phyloP scores from a whole-genome alignment of 1,139 yeast species.

The Lodderomyces beijingensis region DNA sequence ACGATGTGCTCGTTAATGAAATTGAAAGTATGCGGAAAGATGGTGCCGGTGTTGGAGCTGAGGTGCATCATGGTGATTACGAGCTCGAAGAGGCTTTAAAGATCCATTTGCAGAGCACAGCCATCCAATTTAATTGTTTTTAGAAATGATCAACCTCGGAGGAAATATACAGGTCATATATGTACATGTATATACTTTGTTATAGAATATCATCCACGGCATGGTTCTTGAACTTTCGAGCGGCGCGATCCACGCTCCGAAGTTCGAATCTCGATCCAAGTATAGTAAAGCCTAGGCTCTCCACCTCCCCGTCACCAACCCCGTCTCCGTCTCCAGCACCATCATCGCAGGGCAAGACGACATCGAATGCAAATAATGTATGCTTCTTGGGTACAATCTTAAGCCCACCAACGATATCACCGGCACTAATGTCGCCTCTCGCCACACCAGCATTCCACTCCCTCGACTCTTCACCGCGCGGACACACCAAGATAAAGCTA shows the following conservation, averaged over 20 bases:
- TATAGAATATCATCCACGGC: conserved; percentile 53
- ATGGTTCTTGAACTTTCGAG: conserved; percentile 80
- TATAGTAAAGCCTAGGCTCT: conserved; percentile 55
- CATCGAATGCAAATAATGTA: conserved; percentile 52
- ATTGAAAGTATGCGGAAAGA: conserved; percentile 27
- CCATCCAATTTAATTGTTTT: conserved; percentile 5
- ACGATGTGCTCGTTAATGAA: conserved; percentile 30
- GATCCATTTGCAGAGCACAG: conserved; percentile 14
- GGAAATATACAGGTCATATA: too few relatives aligned
- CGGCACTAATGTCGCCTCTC: conserved; percentile 15
- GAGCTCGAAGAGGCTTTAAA: conserved; percentile 27
- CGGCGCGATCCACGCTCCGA: conserved; percentile 77
- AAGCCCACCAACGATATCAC: conserved; percentile 47
- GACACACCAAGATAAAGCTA: conserved; percentile 61
- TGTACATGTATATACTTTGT: neutral
- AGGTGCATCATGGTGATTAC: conserved; percentile 25
- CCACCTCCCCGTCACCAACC: conserved; percentile 9
- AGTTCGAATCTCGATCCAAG: conserved; percentile 78
- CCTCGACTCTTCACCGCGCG: conserved; percentile 37
- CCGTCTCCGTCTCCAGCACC: neutral
- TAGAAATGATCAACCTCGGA: too few relatives aligned
- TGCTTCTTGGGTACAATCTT: conserved; percentile 59
- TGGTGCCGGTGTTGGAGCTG: conserved; percentile 13
- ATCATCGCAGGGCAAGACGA: conserved; percentile 27
- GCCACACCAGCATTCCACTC: conserved; percentile 16